Evolutionary conservation across 1,284 basidiomycete species (phyloP), one percentile per base, ranked within the genome.

Genomic region (Phellopilus nigrolimitatus): DNA sequence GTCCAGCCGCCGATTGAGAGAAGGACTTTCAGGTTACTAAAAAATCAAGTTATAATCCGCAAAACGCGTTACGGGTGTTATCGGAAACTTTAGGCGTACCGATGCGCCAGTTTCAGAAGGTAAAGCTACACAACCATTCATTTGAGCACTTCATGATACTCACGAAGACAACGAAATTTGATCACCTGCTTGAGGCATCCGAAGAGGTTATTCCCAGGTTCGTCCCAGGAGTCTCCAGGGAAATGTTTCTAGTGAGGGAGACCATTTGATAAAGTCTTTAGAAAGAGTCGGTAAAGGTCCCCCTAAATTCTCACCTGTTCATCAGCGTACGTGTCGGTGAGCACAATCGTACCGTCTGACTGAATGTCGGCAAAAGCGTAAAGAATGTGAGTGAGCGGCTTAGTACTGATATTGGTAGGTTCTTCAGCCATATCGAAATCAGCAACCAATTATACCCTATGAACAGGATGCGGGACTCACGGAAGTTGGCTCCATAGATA

Each of bases 321-420:
- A 64, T 95, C 92, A 2, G 91, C 85, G 71, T 87, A 95, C 1
- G 75, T 66, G 63, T 95, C 92, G 1, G 88, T 90, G 30, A 95
- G 73, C 27, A 64, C 66, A 55, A 90, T 84, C 28, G 68, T 70
- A 1, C 90, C 91, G 21, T 76, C 72, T 17, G 81, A 67, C 52
- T 82, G 78, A 47, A 88, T 77, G 65, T 95, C 91, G 44, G 88
- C 92, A 62, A 97, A 97, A 2, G 82, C 69, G 63, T 95, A 95
- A 19, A 94, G 71, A 61, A 97, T 80, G 62, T 94, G 91, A 56
- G 78, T 78, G 68, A 80, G 77, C 66, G 72, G 79, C 54, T 65
- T 68, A 51, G 66, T 70, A 47, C 77, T 76, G 45, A 88, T 74
- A 63, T 76, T 64, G 67, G 79, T 71, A 64, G 87, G 75, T 68